A percentile compares a stretch with the other conserved stretches of the same genome.
Conservation (phyloP, 148 eudicot species). For the Bassia scoparia region DNA sequence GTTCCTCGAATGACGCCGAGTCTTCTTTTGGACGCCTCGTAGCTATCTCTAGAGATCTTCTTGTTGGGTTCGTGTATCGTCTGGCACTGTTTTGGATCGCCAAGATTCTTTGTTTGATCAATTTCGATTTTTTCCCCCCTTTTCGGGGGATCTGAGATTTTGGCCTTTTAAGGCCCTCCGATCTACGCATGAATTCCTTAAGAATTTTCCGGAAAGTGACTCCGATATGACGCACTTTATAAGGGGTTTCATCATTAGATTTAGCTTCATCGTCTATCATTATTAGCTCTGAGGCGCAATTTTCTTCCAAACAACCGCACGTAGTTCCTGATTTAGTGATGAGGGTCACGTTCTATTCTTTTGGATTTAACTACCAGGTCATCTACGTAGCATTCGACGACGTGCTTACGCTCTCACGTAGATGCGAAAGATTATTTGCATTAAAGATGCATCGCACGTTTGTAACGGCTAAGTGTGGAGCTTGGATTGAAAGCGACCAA, state of each 20-base stretch:
- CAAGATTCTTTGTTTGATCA: background rate
- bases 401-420: background rate
- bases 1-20: background rate
- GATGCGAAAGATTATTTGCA: background rate
- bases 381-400: conserved; percentile 9
- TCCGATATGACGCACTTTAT: background rate
- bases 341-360: background rate
- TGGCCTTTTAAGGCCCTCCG: too few species aligned
- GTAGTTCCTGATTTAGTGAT: background rate
- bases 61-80: background rate
- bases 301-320: background rate
- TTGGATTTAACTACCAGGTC: conserved; percentile 16
- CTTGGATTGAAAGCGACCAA: too few species aligned
- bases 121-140: too few species aligned
- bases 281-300: too few species aligned
- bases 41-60: too few species aligned
- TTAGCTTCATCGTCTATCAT: too few species aligned
- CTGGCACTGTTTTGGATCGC: background rate
- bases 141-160: too few species aligned
- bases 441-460: background rate
- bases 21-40: background rate
- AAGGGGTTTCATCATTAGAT: background rate
- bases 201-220: background rate
- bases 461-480: too few species aligned
- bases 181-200: background rate